These are phyloP conservation scores for Kwoniella botswanensis DNA, from an alignment of 768 basidiomycete genomes.

Conservation along the genomic window DNA sequence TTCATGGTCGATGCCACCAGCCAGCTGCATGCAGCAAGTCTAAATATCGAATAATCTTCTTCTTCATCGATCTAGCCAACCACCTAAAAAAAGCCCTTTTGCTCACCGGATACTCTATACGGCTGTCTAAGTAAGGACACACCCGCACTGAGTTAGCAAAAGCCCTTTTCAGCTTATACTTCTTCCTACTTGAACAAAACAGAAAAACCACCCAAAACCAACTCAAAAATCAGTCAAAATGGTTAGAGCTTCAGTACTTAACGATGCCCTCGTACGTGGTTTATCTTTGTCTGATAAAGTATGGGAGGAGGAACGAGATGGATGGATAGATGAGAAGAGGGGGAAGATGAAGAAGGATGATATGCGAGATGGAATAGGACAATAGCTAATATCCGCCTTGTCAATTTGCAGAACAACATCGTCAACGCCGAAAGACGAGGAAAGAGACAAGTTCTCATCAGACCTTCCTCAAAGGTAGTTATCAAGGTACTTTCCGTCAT, in stretches of 20 bases:
- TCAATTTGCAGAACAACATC: slow-evolving; percentile 74
- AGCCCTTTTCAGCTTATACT: slow-evolving; percentile 26
- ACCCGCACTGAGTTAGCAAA: slow-evolving; percentile 57
- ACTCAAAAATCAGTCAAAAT: slow-evolving; percentile 52
- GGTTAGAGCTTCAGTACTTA: slow-evolving; percentile 62
- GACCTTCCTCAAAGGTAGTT: slow-evolving; percentile 96
- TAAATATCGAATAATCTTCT: neutral
- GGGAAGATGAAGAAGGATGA: neutral
- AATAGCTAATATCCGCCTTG: too few relatives aligned
- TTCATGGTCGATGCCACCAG: neutral
- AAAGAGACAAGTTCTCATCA: slow-evolving; percentile 98
- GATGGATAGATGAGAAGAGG: neutral
- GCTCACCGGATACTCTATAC: slow-evolving; percentile 51
- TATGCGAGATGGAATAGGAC: neutral
- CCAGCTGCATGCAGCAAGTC: slow-evolving; percentile 3
- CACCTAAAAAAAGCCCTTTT: slow-evolving; percentile 27
- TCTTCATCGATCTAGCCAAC: neutral
- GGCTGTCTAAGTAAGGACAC: slow-evolving; percentile 54
- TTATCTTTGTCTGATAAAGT: neutral
- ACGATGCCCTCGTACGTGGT: slow-evolving; percentile 57
- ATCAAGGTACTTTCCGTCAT: slow-evolving; percentile 97
- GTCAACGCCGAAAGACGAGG: slow-evolving; percentile 99
- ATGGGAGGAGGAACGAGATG: neutral
- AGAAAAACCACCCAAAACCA: slow-evolving; percentile 22
- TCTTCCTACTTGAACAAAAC: slow-evolving; percentile 14